Conservation (phyloP, 139 green algal genomes). For the Closterium sp. region DNA sequence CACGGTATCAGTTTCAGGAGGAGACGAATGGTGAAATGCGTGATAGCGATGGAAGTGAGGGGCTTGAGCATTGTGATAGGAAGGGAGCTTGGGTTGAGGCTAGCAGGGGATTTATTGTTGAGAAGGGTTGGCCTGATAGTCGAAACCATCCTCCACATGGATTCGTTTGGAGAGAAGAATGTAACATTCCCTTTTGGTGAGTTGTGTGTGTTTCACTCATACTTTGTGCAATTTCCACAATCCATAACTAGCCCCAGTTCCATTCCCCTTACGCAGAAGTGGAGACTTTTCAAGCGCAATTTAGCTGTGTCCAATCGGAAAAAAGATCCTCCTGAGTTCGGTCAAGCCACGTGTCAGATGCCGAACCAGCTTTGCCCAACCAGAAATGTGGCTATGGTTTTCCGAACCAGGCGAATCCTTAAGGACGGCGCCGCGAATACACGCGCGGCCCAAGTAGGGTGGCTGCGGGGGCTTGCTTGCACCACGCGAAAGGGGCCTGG, state of each 20-base stretch:
- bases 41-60: not conserved
- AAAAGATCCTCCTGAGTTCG: not conserved
- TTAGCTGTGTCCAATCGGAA: not conserved
- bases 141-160: not conserved
- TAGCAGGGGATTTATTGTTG: not conserved
- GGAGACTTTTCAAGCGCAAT: not conserved
- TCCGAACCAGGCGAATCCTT: not conserved
- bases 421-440: not conserved
- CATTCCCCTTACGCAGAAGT: too few species aligned
- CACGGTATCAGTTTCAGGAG: not conserved
- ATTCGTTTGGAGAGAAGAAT: not conserved
- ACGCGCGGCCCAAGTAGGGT: not conserved
- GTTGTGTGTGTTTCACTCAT: not conserved
- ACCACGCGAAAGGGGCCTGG: not conserved
- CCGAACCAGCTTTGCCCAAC: not conserved
- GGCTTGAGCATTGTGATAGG: not conserved
- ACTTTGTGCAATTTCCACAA: too few species aligned
- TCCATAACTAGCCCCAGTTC: too few species aligned
- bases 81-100: not conserved
- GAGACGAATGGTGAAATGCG: not conserved
- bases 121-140: not conserved
- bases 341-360: not conserved
- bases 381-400: not conserved
- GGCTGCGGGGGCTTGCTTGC: not conserved
- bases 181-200: not conserved